Evolutionary conservation across 768 basidiomycete genomes (phyloP).

Genomic region (Mycena alexandri): DNA sequence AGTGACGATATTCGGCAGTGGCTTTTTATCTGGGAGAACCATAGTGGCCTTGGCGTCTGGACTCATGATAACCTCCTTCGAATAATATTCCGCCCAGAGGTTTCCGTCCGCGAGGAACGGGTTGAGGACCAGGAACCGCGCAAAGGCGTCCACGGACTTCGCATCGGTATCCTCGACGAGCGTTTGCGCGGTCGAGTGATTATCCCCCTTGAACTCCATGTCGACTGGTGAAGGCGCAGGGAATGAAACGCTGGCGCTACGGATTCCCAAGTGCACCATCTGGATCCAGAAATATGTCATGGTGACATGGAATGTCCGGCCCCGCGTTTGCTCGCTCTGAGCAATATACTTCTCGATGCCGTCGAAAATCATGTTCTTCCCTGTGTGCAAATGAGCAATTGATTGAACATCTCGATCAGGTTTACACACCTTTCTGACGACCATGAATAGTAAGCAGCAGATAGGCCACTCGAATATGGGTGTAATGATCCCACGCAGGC

Average conservation of each 20-base stretch:
- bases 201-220: neutral
- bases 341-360: slow-evolving; percentile 57
- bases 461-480: slow-evolving; percentile 61
- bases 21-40: slow-evolving; percentile 61
- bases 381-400: slow-evolving; percentile 39
- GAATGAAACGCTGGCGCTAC: too few relatives aligned
- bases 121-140: slow-evolving; percentile 42
- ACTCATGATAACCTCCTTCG: slow-evolving; percentile 58
- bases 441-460: slow-evolving; percentile 55
- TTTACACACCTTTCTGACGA: slow-evolving; percentile 53
- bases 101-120: slow-evolving; percentile 57
- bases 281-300: slow-evolving; percentile 68
- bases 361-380: slow-evolving; percentile 59
- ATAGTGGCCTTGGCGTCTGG: slow-evolving; percentile 52
- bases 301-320: slow-evolving; percentile 58
- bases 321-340: slow-evolving; percentile 52
- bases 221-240: slow-evolving; percentile 18
- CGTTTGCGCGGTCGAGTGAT: too few relatives aligned
- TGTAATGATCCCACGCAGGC: slow-evolving; percentile 64
- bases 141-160: neutral
- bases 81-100: slow-evolving; percentile 59
- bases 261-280: slow-evolving; percentile 61
- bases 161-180: too few relatives aligned
- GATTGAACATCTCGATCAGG: neutral
- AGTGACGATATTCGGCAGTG: slow-evolving; percentile 56